Base-by-base conservation (phyloP, 371 early-diverging fungal species). In the Mucor lusitanicus region DNA sequence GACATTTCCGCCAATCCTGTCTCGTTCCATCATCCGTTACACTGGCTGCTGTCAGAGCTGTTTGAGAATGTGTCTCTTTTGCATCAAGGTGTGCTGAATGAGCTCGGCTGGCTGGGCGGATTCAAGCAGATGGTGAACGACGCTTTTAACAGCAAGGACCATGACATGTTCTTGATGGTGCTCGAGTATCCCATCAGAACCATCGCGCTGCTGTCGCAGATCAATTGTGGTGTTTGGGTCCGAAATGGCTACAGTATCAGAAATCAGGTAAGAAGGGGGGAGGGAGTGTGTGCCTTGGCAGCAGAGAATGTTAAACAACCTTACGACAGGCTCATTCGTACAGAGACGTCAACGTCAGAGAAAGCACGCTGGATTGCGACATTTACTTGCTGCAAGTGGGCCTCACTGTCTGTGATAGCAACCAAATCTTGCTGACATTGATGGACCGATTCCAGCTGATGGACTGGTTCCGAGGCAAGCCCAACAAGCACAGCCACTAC, bases 161-260 rank as follows among this genome's bases (percentile, higher is more conserved):
- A 64, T 19, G 75, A 70, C 21, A 75, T 67, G 21, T 73, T 79
- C 39, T 63, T 83, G 64, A 61, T 70, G n/a, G 68, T 76, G 13
- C 75, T 95, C 37, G 97, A 97, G 63, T 91, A 91, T 64, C 93
- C 95, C 0, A 78, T 97, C 23, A 85, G 95, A 68, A 72, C 76
- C 5, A 59, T 80, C 42, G 91, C 89, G 6, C 74, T 95, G 27
- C 84, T 95, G 69, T 89, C 95, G 13, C 99, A 98, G 78, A 94
- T 97, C 63, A 90, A 90, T 13, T 92, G 93, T 6, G 91, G 92
- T 32, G 81, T 97, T 50, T 98, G 99, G 98, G 96, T 98, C 17
- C 83, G 98, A 60, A 98, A 98, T 73, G 98, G 98, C 9, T 90
- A 83, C 68, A 82, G 85, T 35, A 88, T 92, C 65, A 87, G 89